Evolutionary conservation across 345 rosid genomes (phyloP), one percentile per base, ranked within the genome.

Genomic region (Brassica carinata): DNA sequence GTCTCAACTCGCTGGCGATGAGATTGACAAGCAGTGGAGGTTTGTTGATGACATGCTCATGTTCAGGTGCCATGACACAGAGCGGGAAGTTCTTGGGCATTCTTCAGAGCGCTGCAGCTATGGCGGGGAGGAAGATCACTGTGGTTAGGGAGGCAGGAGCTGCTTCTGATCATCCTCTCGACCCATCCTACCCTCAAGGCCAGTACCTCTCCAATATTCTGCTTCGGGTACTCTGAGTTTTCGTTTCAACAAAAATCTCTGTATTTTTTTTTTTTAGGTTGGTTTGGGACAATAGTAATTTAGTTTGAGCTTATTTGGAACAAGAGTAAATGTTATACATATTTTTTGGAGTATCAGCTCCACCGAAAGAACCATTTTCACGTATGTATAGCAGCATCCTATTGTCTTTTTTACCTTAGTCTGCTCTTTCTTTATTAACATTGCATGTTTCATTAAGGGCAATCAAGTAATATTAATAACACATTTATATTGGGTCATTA

Each of bases 21-120:
- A 85, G 86, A 81, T 68, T 95, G 78, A 89, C 93, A 3, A 88
- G 81, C 81, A 87, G 81, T 78, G 98, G 94, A 2, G 96, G 99
- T 65, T 90, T 95, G 79, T 87, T 91, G 76, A 93, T 95, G 97
- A 93, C 97, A 19, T 95, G 97, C 62, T 93, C 98, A 11, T 93
- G 97, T 85, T 95, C 98, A 3, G 98, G 99, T 79, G 97, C 98
- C 3, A 88, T 91, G 92, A 91, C 99, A 8, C 94, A 88, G 80
- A 94, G 98, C 40, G 94, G 98, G 17, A 85, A 59, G 73, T 87
- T 92, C 88, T 63, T 90, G 83, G 87, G 84, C 8, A 77, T 86
- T 77, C 97, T 90, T 38, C 91, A 94, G 91, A 90, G 89, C 23
- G 98, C 98, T 68, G 91, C 98, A 74, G 71, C 89, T 5, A 84